These are phyloP conservation scores for Nakazawaea sp. DNA, from an alignment of 805 yeast genomes.

Conservation along the genomic window DNA sequence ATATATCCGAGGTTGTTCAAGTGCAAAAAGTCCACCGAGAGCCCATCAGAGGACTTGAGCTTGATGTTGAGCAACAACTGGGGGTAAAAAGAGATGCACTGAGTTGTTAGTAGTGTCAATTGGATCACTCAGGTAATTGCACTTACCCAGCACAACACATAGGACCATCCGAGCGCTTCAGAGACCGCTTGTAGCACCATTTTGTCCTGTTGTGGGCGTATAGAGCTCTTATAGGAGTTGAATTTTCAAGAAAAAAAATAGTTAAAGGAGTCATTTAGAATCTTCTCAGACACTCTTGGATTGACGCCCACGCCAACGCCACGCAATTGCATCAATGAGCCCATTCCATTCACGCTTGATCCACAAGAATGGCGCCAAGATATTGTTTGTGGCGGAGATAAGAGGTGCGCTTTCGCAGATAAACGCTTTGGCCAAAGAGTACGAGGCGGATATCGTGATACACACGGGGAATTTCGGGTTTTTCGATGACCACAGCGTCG, in stretches of 20 bases:
- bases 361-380: slow-evolving; percentile 25
- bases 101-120: background rate
- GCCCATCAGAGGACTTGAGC: slow-evolving; percentile 36
- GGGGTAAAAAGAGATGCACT: slow-evolving; percentile 46
- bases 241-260: background rate
- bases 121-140: background rate
- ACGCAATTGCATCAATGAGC: too few species aligned
- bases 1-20: slow-evolving; percentile 42
- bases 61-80: slow-evolving; percentile 33
- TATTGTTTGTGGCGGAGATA: slow-evolving; percentile 48
- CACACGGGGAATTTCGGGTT: slow-evolving; percentile 83
- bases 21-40: slow-evolving; percentile 40
- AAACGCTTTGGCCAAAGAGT: slow-evolving; percentile 39
- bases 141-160: slow-evolving; percentile 30
- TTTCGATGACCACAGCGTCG: slow-evolving; percentile 52
- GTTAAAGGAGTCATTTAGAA: background rate
- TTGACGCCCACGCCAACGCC: too few species aligned
- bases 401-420: slow-evolving; percentile 45
- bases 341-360: slow-evolving; percentile 14
- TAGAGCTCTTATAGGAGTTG: background rate
- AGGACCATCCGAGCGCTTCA: slow-evolving; percentile 25
- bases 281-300: background rate
- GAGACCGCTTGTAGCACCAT: too few species aligned
- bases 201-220: too few species aligned
- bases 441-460: slow-evolving; percentile 44